Base-by-base conservation (phyloP, 2,329 filamentous ascomycete species). In the Ophiocordyceps robertsii region DNA sequence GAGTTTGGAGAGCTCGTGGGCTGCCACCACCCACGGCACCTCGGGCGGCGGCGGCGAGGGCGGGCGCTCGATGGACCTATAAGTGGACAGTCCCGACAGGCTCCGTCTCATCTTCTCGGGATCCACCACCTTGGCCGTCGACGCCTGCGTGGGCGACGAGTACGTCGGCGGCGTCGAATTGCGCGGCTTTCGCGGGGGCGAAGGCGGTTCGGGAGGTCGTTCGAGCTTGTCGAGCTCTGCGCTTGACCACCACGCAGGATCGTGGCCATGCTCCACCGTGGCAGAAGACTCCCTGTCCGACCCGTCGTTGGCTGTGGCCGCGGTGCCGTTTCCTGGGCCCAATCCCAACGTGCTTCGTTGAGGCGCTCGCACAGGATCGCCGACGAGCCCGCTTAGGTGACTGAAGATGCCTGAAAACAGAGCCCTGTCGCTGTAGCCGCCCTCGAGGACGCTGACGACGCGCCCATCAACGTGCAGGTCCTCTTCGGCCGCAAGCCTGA, bases 401-500 rank as follows among this genome's bases (percentile, higher is more conserved):
- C 89, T 94, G 44, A 95, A 66, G 3, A 95, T 81, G 37, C 92
- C 92, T 30, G 87, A 95, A 41, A 76, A 82, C 39, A 98, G 66
- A 9, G 92, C 92, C 45, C 89, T 78, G 61, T 98, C 86, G 57
- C 89, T 95, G 57, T 98, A 98, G 0, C 92, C 92, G 29, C 92
- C 92, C 62, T 98, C 92, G 19, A 98, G 72, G 3, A 96, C 88
- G 58, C 90, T 96, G 55, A 98, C 82, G 19, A 96, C 72, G 37
- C 92, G 75, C 3, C 90, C 90, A 24, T 93, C 82, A 2, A 86
- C 84, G 27, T 75, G 73, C 2, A 85, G 75, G 2, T 74, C 84
- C 52, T 85, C 80, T 57, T 95, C 88, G 35, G 84, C 74, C 0
- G 93, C 84, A 45, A 98, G 68, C 39, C 74, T 78, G 13, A 93